A percentile compares a stretch with the other conserved stretches of the same genome.
Conservation (phyloP, 495 filamentous ascomycete species). For the Neurospora sp. region DNA sequence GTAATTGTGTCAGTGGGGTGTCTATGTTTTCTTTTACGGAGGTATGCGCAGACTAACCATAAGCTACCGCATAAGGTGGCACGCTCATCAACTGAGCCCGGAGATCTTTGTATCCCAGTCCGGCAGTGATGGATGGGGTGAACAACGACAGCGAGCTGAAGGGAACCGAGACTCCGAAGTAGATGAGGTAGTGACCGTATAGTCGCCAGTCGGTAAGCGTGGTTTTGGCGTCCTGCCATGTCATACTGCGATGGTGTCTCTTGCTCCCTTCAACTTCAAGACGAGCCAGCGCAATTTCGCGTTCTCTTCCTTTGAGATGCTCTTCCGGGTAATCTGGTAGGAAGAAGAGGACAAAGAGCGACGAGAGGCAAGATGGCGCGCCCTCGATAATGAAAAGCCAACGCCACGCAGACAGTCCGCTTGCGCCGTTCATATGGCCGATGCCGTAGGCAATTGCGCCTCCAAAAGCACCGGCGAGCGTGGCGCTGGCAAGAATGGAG, state of each 20-base stretch:
- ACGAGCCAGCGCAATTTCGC: slow-evolving; percentile 44
- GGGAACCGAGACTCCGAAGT: slow-evolving; percentile 56
- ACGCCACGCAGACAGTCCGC: slow-evolving; percentile 54
- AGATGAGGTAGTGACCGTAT: slow-evolving; percentile 53
- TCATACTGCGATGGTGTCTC: slow-evolving; percentile 42
- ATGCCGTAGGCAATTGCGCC: slow-evolving; percentile 58
- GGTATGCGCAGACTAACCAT: slow-evolving; percentile 18
- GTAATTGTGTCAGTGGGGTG: background rate
- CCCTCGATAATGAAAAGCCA: slow-evolving; percentile 73
- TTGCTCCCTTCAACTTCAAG: slow-evolving; percentile 48
- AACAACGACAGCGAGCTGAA: slow-evolving; percentile 63
- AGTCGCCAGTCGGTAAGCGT: slow-evolving; percentile 53
- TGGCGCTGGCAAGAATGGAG: slow-evolving; percentile 56
- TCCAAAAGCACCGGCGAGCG: slow-evolving; percentile 62
- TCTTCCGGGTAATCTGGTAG: slow-evolving; percentile 58
- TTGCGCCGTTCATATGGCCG: slow-evolving; percentile 53
- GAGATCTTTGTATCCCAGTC: slow-evolving; percentile 52
- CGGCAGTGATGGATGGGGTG: slow-evolving; percentile 56
- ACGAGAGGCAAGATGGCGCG: slow-evolving; percentile 46
- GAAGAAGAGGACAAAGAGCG: slow-evolving; percentile 48
- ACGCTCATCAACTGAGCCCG: slow-evolving; percentile 67
- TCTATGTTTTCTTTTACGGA: background rate
- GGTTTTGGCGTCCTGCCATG: slow-evolving; percentile 49
- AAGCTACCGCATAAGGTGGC: slow-evolving; percentile 64
- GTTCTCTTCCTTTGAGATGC: slow-evolving; percentile 43